Evolutionary conservation across 2,329 filamentous ascomycete species (phyloP).

Genomic region (Apiospora hydei): DNA sequence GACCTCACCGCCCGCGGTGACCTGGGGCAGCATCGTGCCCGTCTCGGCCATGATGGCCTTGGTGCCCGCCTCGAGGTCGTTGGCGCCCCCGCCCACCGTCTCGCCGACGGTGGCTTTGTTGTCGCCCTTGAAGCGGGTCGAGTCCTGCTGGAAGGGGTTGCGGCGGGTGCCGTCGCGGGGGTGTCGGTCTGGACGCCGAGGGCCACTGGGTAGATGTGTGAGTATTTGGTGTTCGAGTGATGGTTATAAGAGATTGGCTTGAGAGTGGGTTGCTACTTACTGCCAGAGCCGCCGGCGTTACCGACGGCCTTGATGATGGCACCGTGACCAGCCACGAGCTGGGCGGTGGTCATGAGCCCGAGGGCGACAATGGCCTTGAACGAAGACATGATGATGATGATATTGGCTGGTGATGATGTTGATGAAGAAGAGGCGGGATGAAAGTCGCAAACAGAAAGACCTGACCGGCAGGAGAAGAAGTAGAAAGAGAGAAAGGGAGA

Average conservation of each 20-base stretch:
- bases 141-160: conserved; percentile 69
- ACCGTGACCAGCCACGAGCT: conserved; percentile 66
- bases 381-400: conserved; percentile 38
- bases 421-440: conserved; percentile 15
- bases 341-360: conserved; percentile 59
- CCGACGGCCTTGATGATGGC: conserved; percentile 66
- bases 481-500: conserved; percentile 21
- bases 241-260: too few species aligned
- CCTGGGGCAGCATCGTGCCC: conserved; percentile 64
- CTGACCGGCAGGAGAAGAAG: conserved; percentile 38
- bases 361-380: conserved; percentile 45
- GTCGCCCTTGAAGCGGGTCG: conserved; percentile 66
- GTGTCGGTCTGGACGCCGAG: conserved; percentile 60
- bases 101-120: conserved; percentile 62
- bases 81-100: conserved; percentile 63
- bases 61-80: conserved; percentile 64
- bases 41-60: conserved; percentile 63
- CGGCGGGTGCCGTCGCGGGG: conserved; percentile 66
- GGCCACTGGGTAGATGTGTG: conserved; percentile 40
- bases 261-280: conserved; percentile 36
- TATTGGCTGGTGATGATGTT: conserved; percentile 7
- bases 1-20: conserved; percentile 62
- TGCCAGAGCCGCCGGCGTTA: conserved; percentile 63
- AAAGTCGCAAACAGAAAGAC: conserved; percentile 29
- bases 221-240: neutral